Evolutionary conservation across 148 eudicot genomes (phyloP).

Genomic region (Selenicereus undatus): DNA sequence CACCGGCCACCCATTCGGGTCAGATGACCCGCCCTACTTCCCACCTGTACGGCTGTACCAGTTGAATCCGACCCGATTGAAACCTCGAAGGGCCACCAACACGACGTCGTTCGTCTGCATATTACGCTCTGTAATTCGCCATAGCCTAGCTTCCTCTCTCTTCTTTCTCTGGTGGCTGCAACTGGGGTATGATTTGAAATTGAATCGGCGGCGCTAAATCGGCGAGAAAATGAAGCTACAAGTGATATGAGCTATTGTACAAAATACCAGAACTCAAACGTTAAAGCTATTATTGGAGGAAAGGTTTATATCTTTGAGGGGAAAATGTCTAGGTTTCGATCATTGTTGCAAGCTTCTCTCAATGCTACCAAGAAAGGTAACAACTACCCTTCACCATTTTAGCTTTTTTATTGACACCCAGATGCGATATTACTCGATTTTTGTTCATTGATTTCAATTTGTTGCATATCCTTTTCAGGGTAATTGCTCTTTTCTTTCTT

Average conservation of each 20-base stretch:
- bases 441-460: not conserved
- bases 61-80: not conserved
- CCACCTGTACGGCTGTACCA: too few species aligned
- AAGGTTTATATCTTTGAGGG: not conserved
- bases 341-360: conserved; percentile 72
- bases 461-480: not conserved
- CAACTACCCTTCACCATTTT: not conserved
- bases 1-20: too few species aligned
- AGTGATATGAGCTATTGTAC: not conserved
- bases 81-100: not conserved
- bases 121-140: not conserved
- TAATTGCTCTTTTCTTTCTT: not conserved
- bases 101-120: conserved; percentile 21
- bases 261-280: not conserved
- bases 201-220: not conserved
- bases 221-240: not conserved
- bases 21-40: too few species aligned
- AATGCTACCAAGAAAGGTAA: conserved; percentile 84
- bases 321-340: conserved; percentile 73
- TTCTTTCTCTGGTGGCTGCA: not conserved
- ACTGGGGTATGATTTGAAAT: conserved; percentile 2
- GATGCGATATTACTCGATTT: not conserved
- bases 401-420: conserved; percentile 1
- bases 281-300: not conserved
- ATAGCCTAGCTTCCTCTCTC: not conserved